These are phyloP conservation scores for Starmera caribaea DNA, from an alignment of 805 yeast genomes.

Conservation along the genomic window DNA sequence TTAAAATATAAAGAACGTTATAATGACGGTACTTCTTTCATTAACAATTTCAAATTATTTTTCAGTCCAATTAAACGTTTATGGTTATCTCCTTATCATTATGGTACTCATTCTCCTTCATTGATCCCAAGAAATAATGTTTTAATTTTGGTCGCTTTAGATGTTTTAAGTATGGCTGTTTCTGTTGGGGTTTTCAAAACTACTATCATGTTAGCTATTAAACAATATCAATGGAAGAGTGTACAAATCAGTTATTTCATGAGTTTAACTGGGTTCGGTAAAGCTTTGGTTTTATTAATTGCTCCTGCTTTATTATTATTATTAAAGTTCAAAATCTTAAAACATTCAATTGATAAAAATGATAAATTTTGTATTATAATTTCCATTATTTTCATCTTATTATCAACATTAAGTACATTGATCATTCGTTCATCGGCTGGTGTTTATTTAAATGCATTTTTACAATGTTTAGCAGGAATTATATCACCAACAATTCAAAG, in stretches of 20 bases:
- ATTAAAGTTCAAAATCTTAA: not conserved
- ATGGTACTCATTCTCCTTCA: conserved; percentile 1
- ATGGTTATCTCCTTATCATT: conserved; percentile 11
- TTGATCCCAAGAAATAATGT: conserved; percentile 12
- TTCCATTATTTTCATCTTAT: not conserved
- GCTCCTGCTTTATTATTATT: conserved; percentile 7
- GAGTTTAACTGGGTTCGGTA: conserved; percentile 16
- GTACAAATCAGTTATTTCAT: conserved; percentile 18
- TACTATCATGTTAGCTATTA: conserved; percentile 10
- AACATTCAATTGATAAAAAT: not conserved
- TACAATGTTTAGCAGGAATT: conserved; percentile 12
- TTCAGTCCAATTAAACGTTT: conserved; percentile 12
- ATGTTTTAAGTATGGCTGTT: conserved; percentile 13
- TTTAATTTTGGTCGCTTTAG: conserved; percentile 10
- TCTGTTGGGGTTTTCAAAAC: conserved; percentile 14
- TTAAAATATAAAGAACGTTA: conserved; percentile 1
- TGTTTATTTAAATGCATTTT: conserved; percentile 7
- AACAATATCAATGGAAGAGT: conserved; percentile 13
- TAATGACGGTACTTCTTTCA: not conserved
- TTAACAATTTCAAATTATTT: conserved; percentile 1
- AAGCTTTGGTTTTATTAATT: conserved; percentile 8
- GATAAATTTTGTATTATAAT: not conserved
- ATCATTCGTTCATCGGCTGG: conserved; percentile 1
- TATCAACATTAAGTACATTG: conserved; percentile 1
- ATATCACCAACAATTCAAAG: conserved; percentile 14